Percentiles rank a stretch among this genome's conserved stretches.
These are phyloP conservation scores for Hordeum pubiflorum DNA, from an alignment of 202 grass and related monocot species.

Conservation along the genomic window DNA sequence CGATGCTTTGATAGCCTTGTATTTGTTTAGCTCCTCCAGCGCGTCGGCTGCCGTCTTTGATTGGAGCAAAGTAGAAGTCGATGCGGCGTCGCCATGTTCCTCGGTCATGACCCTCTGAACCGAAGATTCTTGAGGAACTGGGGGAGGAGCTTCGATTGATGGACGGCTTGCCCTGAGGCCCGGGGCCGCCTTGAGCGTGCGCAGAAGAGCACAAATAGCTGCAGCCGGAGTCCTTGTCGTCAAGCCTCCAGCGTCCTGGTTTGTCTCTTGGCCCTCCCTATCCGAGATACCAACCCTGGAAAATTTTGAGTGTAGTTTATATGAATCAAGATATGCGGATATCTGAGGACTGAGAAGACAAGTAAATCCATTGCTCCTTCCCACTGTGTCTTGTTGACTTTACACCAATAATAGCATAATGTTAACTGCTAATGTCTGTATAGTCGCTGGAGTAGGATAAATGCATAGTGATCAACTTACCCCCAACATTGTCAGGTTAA, in stretches of 20 bases:
- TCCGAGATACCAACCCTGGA: slow-evolving; percentile 36
- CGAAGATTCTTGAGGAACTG: slow-evolving; percentile 40
- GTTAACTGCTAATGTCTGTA: not conserved
- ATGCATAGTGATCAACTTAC: not conserved
- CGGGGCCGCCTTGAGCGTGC: slow-evolving; percentile 49
- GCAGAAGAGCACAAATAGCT: slow-evolving; percentile 27
- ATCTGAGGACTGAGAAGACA: not conserved
- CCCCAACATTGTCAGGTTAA: not conserved
- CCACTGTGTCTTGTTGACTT: not conserved
- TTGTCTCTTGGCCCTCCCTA: not conserved
- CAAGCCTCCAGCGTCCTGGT: slow-evolving; percentile 12
- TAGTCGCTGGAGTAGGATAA: not conserved
- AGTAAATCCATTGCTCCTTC: not conserved
- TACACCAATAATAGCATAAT: not conserved
- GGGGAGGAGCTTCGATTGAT: not conserved
- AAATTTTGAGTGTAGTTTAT: slow-evolving; percentile 9
- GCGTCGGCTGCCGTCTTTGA: slow-evolving; percentile 49
- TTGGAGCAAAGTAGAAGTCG: not conserved
- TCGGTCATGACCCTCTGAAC: slow-evolving; percentile 37
- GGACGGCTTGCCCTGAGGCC: slow-evolving; percentile 38
- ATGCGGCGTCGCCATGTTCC: slow-evolving; percentile 21
- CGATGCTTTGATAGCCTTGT: slow-evolving; percentile 43
- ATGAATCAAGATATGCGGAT: not conserved
- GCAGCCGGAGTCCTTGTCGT: slow-evolving; percentile 49
- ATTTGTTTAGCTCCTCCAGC: slow-evolving; percentile 65